Evolutionary conservation across 179 eudicot genomes (phyloP).

Genomic region (Pouteria campechiana): DNA sequence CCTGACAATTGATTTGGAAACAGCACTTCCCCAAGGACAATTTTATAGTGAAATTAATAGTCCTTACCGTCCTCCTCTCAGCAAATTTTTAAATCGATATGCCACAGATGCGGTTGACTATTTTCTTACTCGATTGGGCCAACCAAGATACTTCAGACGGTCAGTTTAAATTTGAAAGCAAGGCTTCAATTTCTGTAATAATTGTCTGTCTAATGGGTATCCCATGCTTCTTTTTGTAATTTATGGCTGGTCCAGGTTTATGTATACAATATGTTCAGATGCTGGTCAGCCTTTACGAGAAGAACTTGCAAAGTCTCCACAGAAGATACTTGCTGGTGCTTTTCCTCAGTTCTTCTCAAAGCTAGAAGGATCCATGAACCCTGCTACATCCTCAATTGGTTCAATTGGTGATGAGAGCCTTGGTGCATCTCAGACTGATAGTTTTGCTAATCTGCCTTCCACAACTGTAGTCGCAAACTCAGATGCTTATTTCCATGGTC

Average conservation of each 20-base stretch:
- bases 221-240: slow-evolving; percentile 2
- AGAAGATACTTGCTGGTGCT: slow-evolving; percentile 70
- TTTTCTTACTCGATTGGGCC: slow-evolving; percentile 84
- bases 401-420: slow-evolving; percentile 46
- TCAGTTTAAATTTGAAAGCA: slow-evolving; percentile 10
- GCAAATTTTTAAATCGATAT: slow-evolving; percentile 89
- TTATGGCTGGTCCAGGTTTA: slow-evolving; percentile 43
- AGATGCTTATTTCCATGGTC: slow-evolving; percentile 96
- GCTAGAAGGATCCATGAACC: slow-evolving; percentile 36
- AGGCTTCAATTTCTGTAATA: slow-evolving; percentile 1
- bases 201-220: background rate
- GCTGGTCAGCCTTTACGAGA: slow-evolving; percentile 97
- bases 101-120: slow-evolving; percentile 83
- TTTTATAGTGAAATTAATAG: slow-evolving; percentile 96
- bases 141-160: slow-evolving; percentile 90
- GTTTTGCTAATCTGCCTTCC: slow-evolving; percentile 38
- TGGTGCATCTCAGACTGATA: slow-evolving; percentile 42
- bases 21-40: slow-evolving; percentile 87
- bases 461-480: slow-evolving; percentile 27
- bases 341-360: slow-evolving; percentile 60
- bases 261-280: slow-evolving; percentile 91
- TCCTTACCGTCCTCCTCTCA: slow-evolving; percentile 92
- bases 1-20: slow-evolving; percentile 92
- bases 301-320: slow-evolving; percentile 95
- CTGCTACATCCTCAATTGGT: slow-evolving; percentile 37